These are phyloP conservation scores for Diddensiella transvaalensis DNA, from an alignment of 805 yeast genomes.

Conservation along the genomic window DNA sequence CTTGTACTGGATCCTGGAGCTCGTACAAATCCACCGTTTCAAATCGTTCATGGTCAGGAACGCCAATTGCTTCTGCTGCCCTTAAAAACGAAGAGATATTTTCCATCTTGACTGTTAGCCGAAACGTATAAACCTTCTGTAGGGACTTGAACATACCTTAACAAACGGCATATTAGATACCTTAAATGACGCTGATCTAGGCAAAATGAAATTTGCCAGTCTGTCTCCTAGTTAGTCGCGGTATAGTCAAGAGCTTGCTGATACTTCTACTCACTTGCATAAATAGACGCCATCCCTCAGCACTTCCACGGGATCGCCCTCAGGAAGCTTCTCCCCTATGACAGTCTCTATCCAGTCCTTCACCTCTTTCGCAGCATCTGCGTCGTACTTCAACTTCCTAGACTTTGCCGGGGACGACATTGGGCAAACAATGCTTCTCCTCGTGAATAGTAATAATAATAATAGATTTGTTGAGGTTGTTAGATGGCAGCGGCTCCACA, in stretches of 20 bases:
- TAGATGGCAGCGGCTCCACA: no score
- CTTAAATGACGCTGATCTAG: constrained; percentile 44
- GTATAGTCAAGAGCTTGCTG: not conserved
- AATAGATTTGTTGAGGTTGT: not conserved
- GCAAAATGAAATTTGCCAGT: constrained; percentile 42
- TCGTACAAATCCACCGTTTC: constrained; percentile 77
- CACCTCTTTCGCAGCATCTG: constrained; percentile 20
- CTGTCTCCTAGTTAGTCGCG: constrained; percentile 7
- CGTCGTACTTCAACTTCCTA: constrained; percentile 20
- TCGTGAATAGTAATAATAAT: not conserved
- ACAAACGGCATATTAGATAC: constrained; percentile 70
- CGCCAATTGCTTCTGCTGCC: constrained; percentile 60
- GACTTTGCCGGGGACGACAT: constrained; percentile 8
- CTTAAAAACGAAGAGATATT: constrained; percentile 69
- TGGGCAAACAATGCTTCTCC: not conserved
- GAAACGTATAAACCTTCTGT: not conserved
- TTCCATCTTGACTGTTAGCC: constrained; percentile 58
- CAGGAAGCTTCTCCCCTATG: constrained; percentile 35
- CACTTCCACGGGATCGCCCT: constrained; percentile 47
- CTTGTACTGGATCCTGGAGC: constrained; percentile 71
- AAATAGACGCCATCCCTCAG: constrained; percentile 60
- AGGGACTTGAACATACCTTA: constrained; percentile 7
- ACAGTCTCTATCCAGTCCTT: constrained; percentile 53
- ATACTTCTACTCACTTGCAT: constrained; percentile 36
- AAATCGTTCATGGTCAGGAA: constrained; percentile 77